Base-by-base conservation (phyloP, 768 basidiomycete species). In the Leccinum ochraceum region DNA sequence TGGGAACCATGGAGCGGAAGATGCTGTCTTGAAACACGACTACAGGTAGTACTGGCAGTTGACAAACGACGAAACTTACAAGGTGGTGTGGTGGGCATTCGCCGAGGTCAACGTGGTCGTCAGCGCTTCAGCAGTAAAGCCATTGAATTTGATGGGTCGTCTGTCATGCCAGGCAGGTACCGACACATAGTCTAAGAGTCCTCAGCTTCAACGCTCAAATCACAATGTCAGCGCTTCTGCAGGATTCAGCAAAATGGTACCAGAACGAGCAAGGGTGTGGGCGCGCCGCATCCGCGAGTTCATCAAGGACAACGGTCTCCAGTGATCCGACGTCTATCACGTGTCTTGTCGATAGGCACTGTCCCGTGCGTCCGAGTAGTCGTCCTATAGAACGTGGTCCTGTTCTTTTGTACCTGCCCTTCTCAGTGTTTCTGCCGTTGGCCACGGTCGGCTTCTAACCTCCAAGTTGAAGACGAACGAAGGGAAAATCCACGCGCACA, bases 211-310 rank as follows among this genome's bases (percentile, higher is more conserved):
- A 39, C 8, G 13, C 7, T 20, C 44, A 20, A 44, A 44, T 20
- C n/a, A 0, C 57, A n/a, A 30, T 17, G n/a, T 46, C 11, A 54
- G 2, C 9, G 10, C 46, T 36, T 22, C n/a, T 2, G 5, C 53
- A 61, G 62, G 58, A 56, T 26, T 60, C 61, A 0, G 53, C 59
- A n/a, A 56, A 64, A 7, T 50, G 57, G 62, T 61, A 59, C 34
- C 1, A 50, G 68, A 89, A 90, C 74, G 89, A 92, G 70, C 74
- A 71, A 52, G 83, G 87, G 63, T 84, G 82, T 58, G 87, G 88
- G 5, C 72, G 77, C 26, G 88, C 86, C 30, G 28, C 28, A 84
- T 91, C 67, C 74, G 74, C 58, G 80, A 82, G 63, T 87, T 84
- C 67, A 80, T 82, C 71, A 64, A 71, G 10, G 69, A 72, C 50